Evolutionary conservation across 2,329 filamentous ascomycete genomes (phyloP), one percentile per base, ranked within the genome.

Genomic region (Paracoccidioides lutzii): DNA sequence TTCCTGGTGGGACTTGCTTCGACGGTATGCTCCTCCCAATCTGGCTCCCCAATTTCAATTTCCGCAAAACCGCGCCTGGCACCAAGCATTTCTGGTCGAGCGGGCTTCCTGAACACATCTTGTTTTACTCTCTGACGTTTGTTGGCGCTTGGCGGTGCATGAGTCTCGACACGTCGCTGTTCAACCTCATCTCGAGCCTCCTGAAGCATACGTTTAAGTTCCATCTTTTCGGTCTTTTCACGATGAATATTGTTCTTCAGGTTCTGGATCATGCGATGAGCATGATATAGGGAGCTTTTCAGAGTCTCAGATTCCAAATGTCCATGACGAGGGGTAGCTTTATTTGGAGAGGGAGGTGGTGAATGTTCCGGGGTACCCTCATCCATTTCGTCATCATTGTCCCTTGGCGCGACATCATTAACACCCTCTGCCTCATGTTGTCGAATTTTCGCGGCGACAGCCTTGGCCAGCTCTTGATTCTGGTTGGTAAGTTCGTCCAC

Each of bases 201-300:
- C 73, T 97, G 91, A 35, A 97, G 81, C 80, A 98, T 88, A 58
- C 91, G 87, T 72, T 89, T 90, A 54, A 97, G 81, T 71, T 98
- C 93, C 33, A 97, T 81, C 76, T 96, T 98, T 71, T 98, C 93
- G 0, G 91, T 96, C 82, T 97, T 98, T 71, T 98, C 93, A 38
- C 93, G 87, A 70, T 98, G 91, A 49, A 97, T 87, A 65, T 90
- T 95, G 69, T 87, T 90, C 71, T 95, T 90, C 63, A 97, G 81
- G 65, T 89, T 95, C 69, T 97, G 91, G 57, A 98, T 96, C 73
- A 95, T 96, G 57, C 91, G 83, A 69, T 97, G 93, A 42, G 93
- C 91, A 69, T 98, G 93, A 62, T 90, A 85, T 33, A 97, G 79
- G 32, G 91, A 96, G 54, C 90, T 94, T 74, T 93, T 94, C 62